Conservation (phyloP, 202 grass and related monocot genomes). For the Zoysia matrella region DNA sequence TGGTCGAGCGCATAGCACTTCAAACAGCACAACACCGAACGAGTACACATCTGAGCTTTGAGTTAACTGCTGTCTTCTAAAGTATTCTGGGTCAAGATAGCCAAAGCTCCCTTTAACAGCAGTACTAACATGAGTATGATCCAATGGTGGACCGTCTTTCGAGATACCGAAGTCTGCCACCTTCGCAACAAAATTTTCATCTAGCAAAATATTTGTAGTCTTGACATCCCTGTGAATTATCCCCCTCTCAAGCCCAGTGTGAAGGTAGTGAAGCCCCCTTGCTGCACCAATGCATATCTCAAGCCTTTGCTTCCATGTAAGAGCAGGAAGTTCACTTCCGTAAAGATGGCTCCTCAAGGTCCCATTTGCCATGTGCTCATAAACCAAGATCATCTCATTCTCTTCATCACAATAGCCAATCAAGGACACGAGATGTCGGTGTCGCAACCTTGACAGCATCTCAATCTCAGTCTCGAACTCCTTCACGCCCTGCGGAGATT, state of each 20-base stretch:
- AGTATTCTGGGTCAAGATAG: conserved; percentile 86
- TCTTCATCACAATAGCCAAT: conserved; percentile 85
- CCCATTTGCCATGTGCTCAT: conserved; percentile 79
- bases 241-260: conserved; percentile 68
- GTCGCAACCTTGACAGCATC: conserved; percentile 74
- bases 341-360: conserved; percentile 78
- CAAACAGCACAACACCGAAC: conserved; percentile 80
- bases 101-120: conserved; percentile 87
- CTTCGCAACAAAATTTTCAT: conserved; percentile 65
- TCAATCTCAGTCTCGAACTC: conserved; percentile 41
- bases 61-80: conserved; percentile 74
- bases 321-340: conserved; percentile 58
- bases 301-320: conserved; percentile 82
- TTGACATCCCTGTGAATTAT: conserved; percentile 95
- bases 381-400: conserved; percentile 30
- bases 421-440: conserved; percentile 75
- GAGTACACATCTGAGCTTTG: conserved; percentile 89
- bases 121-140: conserved; percentile 84
- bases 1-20: conserved; percentile 69
- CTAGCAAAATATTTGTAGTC: conserved; percentile 77
- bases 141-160: conserved; percentile 69
- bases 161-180: conserved; percentile 91
- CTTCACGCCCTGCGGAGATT: conserved; percentile 74
- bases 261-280: conserved; percentile 82
- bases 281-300: conserved; percentile 78